phyloP scores from a whole-genome alignment of 2,329 filamentous ascomycete genomes.

The Verticillium albo-atrum region DNA sequence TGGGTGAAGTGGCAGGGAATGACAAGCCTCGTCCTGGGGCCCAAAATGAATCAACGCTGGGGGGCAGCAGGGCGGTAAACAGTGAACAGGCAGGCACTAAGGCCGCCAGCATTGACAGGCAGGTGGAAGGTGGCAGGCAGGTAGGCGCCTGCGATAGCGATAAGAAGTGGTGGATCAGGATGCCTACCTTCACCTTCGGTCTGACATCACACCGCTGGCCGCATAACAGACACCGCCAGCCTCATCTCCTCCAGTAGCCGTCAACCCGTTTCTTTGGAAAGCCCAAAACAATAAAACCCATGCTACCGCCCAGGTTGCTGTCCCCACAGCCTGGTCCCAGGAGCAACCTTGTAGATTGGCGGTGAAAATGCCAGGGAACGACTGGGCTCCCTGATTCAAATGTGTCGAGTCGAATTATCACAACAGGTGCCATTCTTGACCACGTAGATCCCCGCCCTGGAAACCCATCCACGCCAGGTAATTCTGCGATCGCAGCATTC shows the following conservation, averaged over 20 bases:
- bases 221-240: background rate
- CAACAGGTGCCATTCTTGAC: no score
- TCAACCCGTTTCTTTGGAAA: background rate
- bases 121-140: background rate
- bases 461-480: background rate
- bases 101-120: no score
- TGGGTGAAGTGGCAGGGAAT: background rate
- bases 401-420: background rate
- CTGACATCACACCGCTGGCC: background rate
- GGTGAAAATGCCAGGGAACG: background rate
- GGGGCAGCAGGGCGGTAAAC: no score
- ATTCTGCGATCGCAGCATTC: background rate
- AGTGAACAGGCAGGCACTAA: no score
- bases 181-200: background rate
- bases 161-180: background rate
- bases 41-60: no score
- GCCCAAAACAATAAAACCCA: background rate
- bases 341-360: background rate
- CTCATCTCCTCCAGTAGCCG: background rate
- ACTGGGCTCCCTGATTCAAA: background rate
- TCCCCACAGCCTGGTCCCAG: background rate
- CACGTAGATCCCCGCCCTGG: no score
- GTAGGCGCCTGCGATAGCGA: background rate
- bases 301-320: background rate
- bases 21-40: background rate